Base-by-base conservation (phyloP, 2,329 filamentous ascomycete genomes). In the Colletotrichum sp. region DNA sequence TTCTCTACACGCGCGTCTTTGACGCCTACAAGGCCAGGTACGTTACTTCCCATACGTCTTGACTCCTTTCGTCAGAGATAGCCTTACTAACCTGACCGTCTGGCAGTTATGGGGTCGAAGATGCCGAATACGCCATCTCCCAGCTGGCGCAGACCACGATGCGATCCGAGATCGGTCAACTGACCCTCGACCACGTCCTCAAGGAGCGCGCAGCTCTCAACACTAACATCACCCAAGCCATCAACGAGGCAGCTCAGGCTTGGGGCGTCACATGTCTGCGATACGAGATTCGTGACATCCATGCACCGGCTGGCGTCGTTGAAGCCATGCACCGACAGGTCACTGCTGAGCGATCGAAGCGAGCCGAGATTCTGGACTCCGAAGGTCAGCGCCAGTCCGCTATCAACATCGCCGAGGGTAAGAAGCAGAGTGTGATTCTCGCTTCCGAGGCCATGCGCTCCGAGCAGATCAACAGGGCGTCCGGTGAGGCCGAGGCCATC, bases 251-350 rank as follows among this genome's bases (percentile, higher is more conserved):
- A 2, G 96, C 97, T 6, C 94, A 98, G 81, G 96, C 96, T 70
- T 99, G 97, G 97, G 97, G 97, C 76, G 95, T 99, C 25, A 95
- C 95, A 39, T 99, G 97, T 83, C 90, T 99, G 77, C 94, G 97
- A 75, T 99, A 99, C 88, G 97, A 99, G 87, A 99, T 99, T 84
- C 92, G 97, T 80, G 97, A 99, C 85, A 99, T 99, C 82, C 97
- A 99, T 86, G 97, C 97, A 0, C 97, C 97, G 3, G 95, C 93
- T 36, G 94, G 94, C 66, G 97, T 99, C 15, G 96, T 99, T 77
- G 95, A 96, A 81, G 97, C 97, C 81, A 99, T 99, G 97, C 97
- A 99, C 88, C 92, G 97, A 78, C 96, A 99, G 85, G 97, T 99
- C 67, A 99, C 97, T 0, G 97, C 97, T 22, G 97, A 99, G 88